phyloP scores from a whole-genome alignment of 257 asterid species.

The Vinca minor region DNA sequence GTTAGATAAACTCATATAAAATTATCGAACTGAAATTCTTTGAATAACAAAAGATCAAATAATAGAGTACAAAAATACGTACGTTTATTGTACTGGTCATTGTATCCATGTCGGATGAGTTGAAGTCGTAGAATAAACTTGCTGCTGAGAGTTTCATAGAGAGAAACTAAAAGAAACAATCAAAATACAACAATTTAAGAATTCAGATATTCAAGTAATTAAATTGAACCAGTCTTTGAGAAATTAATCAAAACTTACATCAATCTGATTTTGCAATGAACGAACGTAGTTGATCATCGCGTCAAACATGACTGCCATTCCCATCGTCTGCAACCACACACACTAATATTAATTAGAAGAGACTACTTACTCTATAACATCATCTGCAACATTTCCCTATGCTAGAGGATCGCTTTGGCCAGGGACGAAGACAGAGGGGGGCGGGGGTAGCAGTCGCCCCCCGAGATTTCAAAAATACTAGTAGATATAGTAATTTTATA shows the following conservation, averaged over 20 bases:
- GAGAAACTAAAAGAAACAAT: conserved; percentile 42
- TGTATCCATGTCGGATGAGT: conserved; percentile 68
- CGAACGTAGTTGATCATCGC: conserved; percentile 78
- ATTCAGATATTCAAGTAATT: too few relatives aligned
- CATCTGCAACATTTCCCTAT: too few relatives aligned
- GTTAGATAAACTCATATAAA: too few relatives aligned
- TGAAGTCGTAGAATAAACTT: conserved; percentile 79
- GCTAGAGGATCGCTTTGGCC: too few relatives aligned
- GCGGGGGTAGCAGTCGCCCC: too few relatives aligned
- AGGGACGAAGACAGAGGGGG: too few relatives aligned
- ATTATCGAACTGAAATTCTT: too few relatives aligned
- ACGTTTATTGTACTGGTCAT: conserved; percentile 57
- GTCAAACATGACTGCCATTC: conserved; percentile 97
- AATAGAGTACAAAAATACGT: conserved; percentile 1
- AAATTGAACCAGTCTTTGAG: not conserved
- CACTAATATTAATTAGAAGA: not conserved
- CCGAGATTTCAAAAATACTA: too few relatives aligned
- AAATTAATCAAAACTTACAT: conserved; percentile 47
- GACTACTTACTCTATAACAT: too few relatives aligned
- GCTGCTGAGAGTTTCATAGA: conserved; percentile 97
- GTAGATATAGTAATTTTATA: too few relatives aligned
- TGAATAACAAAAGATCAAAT: too few relatives aligned
- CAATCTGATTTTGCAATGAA: conserved; percentile 89
- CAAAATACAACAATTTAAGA: not conserved
- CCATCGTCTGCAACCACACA: conserved; percentile 75